Base-by-base conservation (phyloP, 495 filamentous ascomycete genomes). In the Acidiella bohemica region DNA sequence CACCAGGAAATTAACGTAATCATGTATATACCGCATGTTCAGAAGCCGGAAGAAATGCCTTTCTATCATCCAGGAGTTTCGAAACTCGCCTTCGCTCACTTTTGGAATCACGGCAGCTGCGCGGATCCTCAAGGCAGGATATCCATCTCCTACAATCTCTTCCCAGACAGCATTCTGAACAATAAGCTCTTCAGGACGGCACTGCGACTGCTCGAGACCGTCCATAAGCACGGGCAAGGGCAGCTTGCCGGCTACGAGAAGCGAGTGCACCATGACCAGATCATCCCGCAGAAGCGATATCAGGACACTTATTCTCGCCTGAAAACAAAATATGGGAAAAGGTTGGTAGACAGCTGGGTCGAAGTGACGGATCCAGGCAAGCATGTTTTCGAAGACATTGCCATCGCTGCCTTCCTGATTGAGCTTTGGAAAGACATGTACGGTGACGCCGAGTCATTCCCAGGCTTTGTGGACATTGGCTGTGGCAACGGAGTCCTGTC, bases 401-500 rank as follows among this genome's bases (percentile, higher is more conserved):
- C 75, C n/a, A 92, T 96, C 43, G 79, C 92, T 0, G 84, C 90
- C 8, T 96, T 96, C 53, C 60, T 97, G 27, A 80, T 96, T 22
- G 88, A 93, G 67, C 67, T 95, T 8, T 97, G 92, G 90, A 59
- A 66, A 36, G 71, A 79, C 44, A 90, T 94, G 78, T 95, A 96
- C 53, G 12, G 9, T 2, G 36, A 31, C 1, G 38, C 20, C n/a
- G 21, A 32, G 27, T 8, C 33, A 13, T 94, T 93, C 51, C 83
- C 84, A 1, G 85, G 88, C 4, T 97, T 97, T 52, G 82, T 95
- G 8, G 92, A 96, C 54, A 79, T 97, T 32, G 90, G 86, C 12
- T 96, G 90, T 53, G 90, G 90, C 4, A 96, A 95, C 54, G 90
- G 90, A 11, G 70, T 96, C 1, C 71, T 97, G n/a, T 81, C 93